These are phyloP conservation scores for Microdochium paspali DNA, from an alignment of 2,329 filamentous ascomycete genomes.

Conservation along the genomic window DNA sequence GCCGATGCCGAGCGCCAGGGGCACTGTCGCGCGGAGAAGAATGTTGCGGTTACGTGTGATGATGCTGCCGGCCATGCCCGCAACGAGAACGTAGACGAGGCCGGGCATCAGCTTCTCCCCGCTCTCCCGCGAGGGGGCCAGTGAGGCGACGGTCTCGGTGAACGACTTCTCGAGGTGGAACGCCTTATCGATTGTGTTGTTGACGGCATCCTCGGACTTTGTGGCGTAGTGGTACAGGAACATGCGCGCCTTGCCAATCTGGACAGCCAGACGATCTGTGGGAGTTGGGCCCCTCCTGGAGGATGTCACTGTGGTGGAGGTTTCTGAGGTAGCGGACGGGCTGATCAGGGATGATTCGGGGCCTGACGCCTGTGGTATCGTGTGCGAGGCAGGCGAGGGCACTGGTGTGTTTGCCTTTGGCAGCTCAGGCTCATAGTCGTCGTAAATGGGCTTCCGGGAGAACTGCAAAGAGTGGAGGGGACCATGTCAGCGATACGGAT, in stretches of 20 bases:
- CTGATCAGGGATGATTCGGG: conserved; percentile 16
- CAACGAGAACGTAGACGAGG: conserved; percentile 82
- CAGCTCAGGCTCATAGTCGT: conserved; percentile 46
- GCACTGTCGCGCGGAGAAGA: conserved; percentile 66
- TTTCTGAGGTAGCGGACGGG: conserved; percentile 9
- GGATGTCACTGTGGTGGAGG: conserved; percentile 10
- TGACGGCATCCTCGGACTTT: conserved; percentile 71
- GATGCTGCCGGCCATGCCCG: conserved; percentile 91
- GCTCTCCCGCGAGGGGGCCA: conserved; percentile 77
- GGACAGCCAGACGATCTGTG: conserved; percentile 77
- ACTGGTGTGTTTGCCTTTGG: conserved; percentile 14
- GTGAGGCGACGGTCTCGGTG: conserved; percentile 77
- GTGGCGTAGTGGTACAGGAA: conserved; percentile 70
- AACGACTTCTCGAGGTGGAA: conserved; percentile 84
- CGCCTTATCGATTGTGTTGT: conserved; percentile 68
- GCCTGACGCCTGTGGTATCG: conserved; percentile 20
- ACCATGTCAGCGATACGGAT: no score
- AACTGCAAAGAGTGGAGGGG: no score
- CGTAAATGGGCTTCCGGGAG: conserved; percentile 70
- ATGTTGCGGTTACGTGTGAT: conserved; percentile 81
- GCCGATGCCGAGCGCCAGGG: conserved; percentile 69
- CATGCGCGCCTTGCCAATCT: conserved; percentile 73
- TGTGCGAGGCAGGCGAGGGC: conserved; percentile 21
- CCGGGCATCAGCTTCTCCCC: conserved; percentile 88
- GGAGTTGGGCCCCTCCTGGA: conserved; percentile 55